phyloP scores from a whole-genome alignment of 306 rosid genomes.

The Quercus mongolica region DNA sequence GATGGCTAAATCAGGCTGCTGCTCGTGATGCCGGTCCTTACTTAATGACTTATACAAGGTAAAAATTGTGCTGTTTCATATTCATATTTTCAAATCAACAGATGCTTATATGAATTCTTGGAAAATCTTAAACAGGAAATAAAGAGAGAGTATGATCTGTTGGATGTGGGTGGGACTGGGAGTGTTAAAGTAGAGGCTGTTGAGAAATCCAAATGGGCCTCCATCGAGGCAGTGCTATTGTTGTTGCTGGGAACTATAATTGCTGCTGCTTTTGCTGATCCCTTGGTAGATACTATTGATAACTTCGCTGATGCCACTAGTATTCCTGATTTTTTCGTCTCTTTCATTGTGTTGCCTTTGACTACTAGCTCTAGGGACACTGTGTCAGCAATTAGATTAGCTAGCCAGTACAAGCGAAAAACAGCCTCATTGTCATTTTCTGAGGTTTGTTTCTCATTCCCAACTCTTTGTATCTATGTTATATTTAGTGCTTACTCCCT shows the following conservation, averaged over 20 bases:
- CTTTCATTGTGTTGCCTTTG: conserved; percentile 76
- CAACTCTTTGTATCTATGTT: not conserved
- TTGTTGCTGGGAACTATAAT: conserved; percentile 67
- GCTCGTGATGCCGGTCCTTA: conserved; percentile 44
- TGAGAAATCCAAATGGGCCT: conserved; percentile 26
- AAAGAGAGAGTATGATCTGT: conserved; percentile 68
- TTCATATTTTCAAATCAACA: not conserved
- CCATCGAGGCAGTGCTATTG: conserved; percentile 54
- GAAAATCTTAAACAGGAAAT: conserved; percentile 47
- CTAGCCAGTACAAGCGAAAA: conserved; percentile 66
- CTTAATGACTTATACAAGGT: conserved; percentile 31
- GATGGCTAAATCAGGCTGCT: conserved; percentile 49
- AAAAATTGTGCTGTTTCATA: not conserved
- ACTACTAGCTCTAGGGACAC: conserved; percentile 95
- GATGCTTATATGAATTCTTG: conserved; percentile 4
- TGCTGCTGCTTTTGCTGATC: conserved; percentile 89
- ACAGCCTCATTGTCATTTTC: conserved; percentile 86
- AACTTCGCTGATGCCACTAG: conserved; percentile 80
- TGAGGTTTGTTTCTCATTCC: conserved; percentile 53
- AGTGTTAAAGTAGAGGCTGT: conserved; percentile 39
- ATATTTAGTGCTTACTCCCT: not conserved
- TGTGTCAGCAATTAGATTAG: conserved; percentile 77
- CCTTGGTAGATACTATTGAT: conserved; percentile 79
- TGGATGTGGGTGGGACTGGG: conserved; percentile 47
- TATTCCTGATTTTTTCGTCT: conserved; percentile 90